These are phyloP conservation scores for Spiromastix sp. DNA, from an alignment of 2,329 filamentous ascomycete species.

Conservation along the genomic window DNA sequence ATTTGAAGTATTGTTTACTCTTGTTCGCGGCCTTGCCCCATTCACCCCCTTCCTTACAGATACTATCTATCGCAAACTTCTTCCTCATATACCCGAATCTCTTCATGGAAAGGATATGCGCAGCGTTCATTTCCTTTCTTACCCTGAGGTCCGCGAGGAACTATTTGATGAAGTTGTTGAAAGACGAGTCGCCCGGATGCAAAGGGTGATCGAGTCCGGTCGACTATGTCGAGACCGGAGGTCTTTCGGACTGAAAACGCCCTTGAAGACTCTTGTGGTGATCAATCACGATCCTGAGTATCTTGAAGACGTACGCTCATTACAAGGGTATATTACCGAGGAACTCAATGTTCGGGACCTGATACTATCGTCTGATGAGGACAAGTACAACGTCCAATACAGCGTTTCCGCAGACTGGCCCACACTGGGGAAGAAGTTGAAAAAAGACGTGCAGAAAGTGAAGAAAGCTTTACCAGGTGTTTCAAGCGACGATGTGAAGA, in stretches of 20 bases:
- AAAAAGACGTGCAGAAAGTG: conserved; percentile 85
- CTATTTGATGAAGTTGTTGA: conserved; percentile 81
- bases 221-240: conserved; percentile 78
- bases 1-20: conserved; percentile 84
- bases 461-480: conserved; percentile 79
- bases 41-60: conserved; percentile 96
- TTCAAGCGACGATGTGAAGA: conserved; percentile 68
- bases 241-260: conserved; percentile 78
- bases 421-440: conserved; percentile 88
- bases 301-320: conserved; percentile 72
- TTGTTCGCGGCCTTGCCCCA: conserved; percentile 78
- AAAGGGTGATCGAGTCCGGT: conserved; percentile 85
- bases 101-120: conserved; percentile 61
- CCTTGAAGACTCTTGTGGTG: conserved; percentile 78
- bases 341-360: conserved; percentile 86
- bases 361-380: conserved; percentile 75
- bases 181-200: conserved; percentile 81
- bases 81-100: conserved; percentile 68
- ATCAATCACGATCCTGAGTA: conserved; percentile 77
- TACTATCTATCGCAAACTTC: conserved; percentile 77
- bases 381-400: conserved; percentile 85
- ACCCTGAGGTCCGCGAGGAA: conserved; percentile 79
- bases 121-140: conserved; percentile 85
- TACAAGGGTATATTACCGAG: conserved; percentile 81
- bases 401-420: conserved; percentile 88